phyloP scores from a whole-genome alignment of 2,329 filamentous ascomycete species.

The Lasiodiplodia citricola region DNA sequence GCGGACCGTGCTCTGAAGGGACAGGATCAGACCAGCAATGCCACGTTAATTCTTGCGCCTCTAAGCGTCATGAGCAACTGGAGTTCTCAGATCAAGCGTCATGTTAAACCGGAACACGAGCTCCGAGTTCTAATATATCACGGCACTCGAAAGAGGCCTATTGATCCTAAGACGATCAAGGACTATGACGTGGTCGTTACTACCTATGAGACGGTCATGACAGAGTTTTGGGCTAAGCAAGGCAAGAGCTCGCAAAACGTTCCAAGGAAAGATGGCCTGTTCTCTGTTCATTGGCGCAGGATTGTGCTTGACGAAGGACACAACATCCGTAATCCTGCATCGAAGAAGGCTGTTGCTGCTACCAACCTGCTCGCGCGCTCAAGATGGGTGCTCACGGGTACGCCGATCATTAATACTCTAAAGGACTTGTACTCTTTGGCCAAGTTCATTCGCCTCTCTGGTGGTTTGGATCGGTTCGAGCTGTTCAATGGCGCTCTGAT shows the following conservation, averaged over 20 bases:
- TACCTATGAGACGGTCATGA: conserved; percentile 72
- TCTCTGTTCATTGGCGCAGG: conserved; percentile 67
- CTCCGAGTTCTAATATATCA: conserved; percentile 75
- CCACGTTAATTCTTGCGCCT: conserved; percentile 82
- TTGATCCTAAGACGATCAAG: conserved; percentile 63
- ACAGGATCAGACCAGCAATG: conserved; percentile 63
- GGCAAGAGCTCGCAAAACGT: conserved; percentile 27
- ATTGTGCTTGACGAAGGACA: conserved; percentile 84
- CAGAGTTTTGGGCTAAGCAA: conserved; percentile 31
- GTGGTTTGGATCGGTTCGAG: conserved; percentile 66
- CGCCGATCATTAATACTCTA: conserved; percentile 87
- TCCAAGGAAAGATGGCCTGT: conserved; percentile 58
- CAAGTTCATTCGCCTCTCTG: conserved; percentile 79
- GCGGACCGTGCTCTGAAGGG: conserved; percentile 59
- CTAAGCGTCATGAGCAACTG: conserved; percentile 83
- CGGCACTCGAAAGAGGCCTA: conserved; percentile 59
- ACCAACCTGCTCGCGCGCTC: conserved; percentile 64
- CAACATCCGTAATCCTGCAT: conserved; percentile 76
- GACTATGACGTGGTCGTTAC: conserved; percentile 77
- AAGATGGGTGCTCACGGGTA: conserved; percentile 78
- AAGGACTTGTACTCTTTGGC: conserved; percentile 79
- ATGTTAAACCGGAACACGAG: conserved; percentile 63
- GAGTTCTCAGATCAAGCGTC: conserved; percentile 77
- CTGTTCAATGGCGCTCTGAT: conserved; percentile 69
- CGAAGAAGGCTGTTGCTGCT: conserved; percentile 66